These are phyloP conservation scores for Chionographis japonica DNA, from an alignment of 106 monocot genomes.

Conservation along the genomic window DNA sequence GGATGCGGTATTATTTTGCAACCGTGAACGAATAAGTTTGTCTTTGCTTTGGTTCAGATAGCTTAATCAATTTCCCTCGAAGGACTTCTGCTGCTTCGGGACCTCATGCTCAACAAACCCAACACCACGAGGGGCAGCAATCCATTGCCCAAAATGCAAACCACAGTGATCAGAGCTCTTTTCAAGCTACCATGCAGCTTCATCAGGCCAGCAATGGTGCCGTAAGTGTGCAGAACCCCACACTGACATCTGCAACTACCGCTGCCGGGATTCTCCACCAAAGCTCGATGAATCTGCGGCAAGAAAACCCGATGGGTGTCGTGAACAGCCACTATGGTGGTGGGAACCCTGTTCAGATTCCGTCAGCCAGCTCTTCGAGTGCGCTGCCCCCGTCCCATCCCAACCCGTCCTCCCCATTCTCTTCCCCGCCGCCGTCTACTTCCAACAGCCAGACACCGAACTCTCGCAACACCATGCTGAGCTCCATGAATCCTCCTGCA, in stretches of 20 bases:
- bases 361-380: slow-evolving; percentile 57
- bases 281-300: slow-evolving; percentile 50
- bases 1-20: neutral
- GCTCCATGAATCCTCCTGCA: slow-evolving; percentile 15
- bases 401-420: slow-evolving; percentile 42
- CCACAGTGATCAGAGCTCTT: slow-evolving; percentile 36
- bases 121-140: slow-evolving; percentile 36
- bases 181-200: slow-evolving; percentile 18
- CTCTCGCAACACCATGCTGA: slow-evolving; percentile 21
- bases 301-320: slow-evolving; percentile 32
- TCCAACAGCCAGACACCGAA: slow-evolving; percentile 23
- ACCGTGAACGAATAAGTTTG: neutral
- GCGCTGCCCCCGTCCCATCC: slow-evolving; percentile 35
- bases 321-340: slow-evolving; percentile 24
- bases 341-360: slow-evolving; percentile 40
- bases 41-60: slow-evolving; percentile 30
- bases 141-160: slow-evolving; percentile 22
- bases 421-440: slow-evolving; percentile 37
- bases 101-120: slow-evolving; percentile 28
- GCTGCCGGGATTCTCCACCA: slow-evolving; percentile 39
- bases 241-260: slow-evolving; percentile 24
- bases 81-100: slow-evolving; percentile 29
- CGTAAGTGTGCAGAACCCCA: slow-evolving; percentile 26
- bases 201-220: slow-evolving; percentile 31
- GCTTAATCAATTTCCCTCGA: slow-evolving; percentile 52